Base-by-base conservation (phyloP, 2,329 filamentous ascomycete species). In the Graphium sp. region DNA sequence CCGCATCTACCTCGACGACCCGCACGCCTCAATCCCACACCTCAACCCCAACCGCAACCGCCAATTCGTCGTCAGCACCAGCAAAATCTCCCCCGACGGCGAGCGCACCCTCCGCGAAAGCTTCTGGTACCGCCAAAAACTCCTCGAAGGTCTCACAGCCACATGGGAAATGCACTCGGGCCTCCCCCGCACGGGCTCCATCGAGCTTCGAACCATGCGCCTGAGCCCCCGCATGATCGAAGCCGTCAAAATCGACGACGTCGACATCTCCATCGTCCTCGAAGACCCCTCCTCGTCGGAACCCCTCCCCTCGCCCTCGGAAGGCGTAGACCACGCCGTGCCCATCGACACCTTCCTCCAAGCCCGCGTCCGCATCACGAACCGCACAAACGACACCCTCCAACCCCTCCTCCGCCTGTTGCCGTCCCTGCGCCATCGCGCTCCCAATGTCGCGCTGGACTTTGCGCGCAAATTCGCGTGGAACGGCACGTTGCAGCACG, bases 41-140 rank as follows among this genome's bases (percentile, higher is more conserved):
- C 60, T 93, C 7, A 84, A 87, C 38, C 77, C 78, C 1, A 73
- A 76, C 1, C 73, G 77, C n/a, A 77, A 83, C 44, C 69, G 84
- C n/a, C 85, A 94, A 44, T 94, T 92, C 41, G 81, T 94, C 18
- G 81, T 93, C 24, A 89, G 79, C 49, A 69, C 74, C 11, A 74
- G 71, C 44, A 80, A 80, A 41, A 70, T 85, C 32, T 75, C 78
- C 0, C 79, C 82, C 0, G 82, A 89, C 37, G 68, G 66, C 24
- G 85, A 94, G 52, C 69, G 79, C 19, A 67, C 73, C 9, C 77
- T 66, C 34, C 65, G 85, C 29, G 83, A 93, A 52, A 72, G 75
- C 1, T 94, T 94, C 47, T 94, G 85, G 85, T 93, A 83, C 48
- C 71, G 84, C 11, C 80, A 92, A 47, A 73, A 71, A 43, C 64